Evolutionary conservation across 192 early-diverging fungal species (phyloP).

Genomic region (Coemansia sp.): DNA sequence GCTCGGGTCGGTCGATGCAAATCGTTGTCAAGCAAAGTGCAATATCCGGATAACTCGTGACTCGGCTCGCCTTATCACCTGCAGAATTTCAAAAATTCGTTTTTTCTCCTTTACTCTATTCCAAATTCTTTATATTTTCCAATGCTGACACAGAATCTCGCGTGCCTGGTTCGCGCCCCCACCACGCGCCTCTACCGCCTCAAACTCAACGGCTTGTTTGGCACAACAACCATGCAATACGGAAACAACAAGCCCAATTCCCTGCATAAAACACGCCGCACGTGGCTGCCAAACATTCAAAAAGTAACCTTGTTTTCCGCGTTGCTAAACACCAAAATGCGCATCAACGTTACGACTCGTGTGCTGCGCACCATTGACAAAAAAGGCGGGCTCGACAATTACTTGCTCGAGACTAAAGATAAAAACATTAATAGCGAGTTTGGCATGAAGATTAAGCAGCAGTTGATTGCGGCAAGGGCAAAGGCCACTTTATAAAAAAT

Average conservation of each 20-base stretch:
- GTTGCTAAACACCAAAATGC: slow-evolving; percentile 57
- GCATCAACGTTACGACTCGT: slow-evolving; percentile 65
- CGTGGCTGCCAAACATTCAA: slow-evolving; percentile 78
- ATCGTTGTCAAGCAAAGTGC: slow-evolving; percentile 52
- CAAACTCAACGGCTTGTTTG: slow-evolving; percentile 45
- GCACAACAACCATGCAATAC: slow-evolving; percentile 25
- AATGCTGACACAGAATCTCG: slow-evolving; percentile 24
- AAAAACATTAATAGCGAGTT: slow-evolving; percentile 63
- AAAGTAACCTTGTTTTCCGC: slow-evolving; percentile 66
- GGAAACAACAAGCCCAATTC: slow-evolving; percentile 59
- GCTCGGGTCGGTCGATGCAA: slow-evolving; percentile 42
- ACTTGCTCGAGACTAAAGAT: slow-evolving; percentile 67
- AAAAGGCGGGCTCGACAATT: slow-evolving; percentile 79
- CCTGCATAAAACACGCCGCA: slow-evolving; percentile 72
- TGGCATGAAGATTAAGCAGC: slow-evolving; percentile 59
- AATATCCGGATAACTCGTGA: slow-evolving; percentile 7
- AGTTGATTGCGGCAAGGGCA: slow-evolving; percentile 17
- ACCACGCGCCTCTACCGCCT: slow-evolving; percentile 39
- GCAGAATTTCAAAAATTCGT: neutral
- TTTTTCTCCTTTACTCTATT: neutral
- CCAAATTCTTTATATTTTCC: neutral
- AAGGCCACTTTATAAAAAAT: neutral
- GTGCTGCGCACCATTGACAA: slow-evolving; percentile 78
- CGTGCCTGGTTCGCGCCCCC: slow-evolving; percentile 24
- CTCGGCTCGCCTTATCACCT: neutral